Conservation (phyloP, 345 rosid genomes). For the Zanthoxylum bungeanum region DNA sequence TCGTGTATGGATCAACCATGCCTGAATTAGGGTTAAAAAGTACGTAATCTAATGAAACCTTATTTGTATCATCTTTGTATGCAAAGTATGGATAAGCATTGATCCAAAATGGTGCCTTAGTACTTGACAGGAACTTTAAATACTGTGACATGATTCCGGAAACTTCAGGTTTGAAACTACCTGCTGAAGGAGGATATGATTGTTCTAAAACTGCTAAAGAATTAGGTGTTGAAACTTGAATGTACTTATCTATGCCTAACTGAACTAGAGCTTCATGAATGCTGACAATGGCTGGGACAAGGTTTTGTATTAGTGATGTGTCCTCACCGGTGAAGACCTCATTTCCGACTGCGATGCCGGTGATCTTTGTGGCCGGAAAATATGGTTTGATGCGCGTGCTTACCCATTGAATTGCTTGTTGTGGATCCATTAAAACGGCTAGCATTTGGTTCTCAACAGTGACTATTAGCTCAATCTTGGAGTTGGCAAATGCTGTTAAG, state of each 20-base stretch:
- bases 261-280: constrained; percentile 72
- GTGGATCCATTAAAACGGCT: constrained; percentile 52
- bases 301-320: constrained; percentile 40
- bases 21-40: constrained; percentile 83
- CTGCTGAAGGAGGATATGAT: constrained; percentile 96
- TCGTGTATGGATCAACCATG: constrained; percentile 77
- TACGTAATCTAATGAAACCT: constrained; percentile 69
- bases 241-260: constrained; percentile 60
- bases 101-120: constrained; percentile 81
- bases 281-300: constrained; percentile 77
- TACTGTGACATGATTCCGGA: constrained; percentile 54
- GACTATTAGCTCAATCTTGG: constrained; percentile 68
- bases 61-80: constrained; percentile 64
- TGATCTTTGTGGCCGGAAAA: constrained; percentile 60
- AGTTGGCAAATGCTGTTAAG: constrained; percentile 68
- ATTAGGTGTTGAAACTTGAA: constrained; percentile 72
- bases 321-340: constrained; percentile 66
- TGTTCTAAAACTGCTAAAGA: constrained; percentile 67
- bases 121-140: constrained; percentile 49
- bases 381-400: constrained; percentile 64
- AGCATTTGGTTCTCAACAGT: constrained; percentile 79
- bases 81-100: constrained; percentile 98
- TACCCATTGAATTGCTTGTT: constrained; percentile 83
- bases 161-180: constrained; percentile 60
- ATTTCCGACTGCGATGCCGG: constrained; percentile 77